These are phyloP conservation scores for Cladophialophora bantiana DNA, from an alignment of 2,329 filamentous ascomycete genomes.

Conservation along the genomic window DNA sequence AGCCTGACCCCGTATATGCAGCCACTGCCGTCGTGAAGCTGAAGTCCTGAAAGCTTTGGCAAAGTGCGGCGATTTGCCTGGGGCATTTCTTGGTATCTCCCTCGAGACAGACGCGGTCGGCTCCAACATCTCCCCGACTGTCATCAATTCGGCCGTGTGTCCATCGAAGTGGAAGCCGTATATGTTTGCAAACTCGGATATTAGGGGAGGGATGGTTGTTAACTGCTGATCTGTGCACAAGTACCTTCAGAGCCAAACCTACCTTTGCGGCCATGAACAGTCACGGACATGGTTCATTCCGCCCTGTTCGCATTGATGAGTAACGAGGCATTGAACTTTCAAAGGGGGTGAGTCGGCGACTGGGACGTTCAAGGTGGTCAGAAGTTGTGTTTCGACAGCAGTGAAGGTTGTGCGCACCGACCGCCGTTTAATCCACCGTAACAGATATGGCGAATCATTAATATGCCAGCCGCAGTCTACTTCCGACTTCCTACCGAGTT, in stretches of 20 bases:
- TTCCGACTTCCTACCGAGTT: not conserved
- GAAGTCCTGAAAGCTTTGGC: slow-evolving; percentile 13
- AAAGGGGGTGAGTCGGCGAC: not conserved
- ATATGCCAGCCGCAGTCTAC: not conserved
- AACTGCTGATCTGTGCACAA: not conserved
- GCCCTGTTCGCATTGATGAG: not conserved
- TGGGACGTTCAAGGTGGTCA: not conserved
- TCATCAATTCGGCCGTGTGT: not conserved
- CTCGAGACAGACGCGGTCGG: not conserved
- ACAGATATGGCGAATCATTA: not conserved
- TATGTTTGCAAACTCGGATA: not conserved
- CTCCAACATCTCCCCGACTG: not conserved
- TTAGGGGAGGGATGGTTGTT: not conserved
- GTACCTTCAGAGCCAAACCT: not conserved
- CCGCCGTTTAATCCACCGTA: not conserved
- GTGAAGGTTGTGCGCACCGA: not conserved
- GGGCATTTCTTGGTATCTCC: not conserved
- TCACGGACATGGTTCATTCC: not conserved
- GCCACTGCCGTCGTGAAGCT: slow-evolving; percentile 23
- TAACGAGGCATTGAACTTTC: not conserved
- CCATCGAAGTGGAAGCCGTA: not conserved
- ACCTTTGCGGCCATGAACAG: not conserved
- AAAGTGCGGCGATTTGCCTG: not conserved
- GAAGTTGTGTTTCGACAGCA: not conserved
- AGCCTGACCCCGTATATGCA: slow-evolving; percentile 23